These are phyloP conservation scores for Thielaviopsis cerberus DNA, from an alignment of 2,329 filamentous ascomycete species.

Conservation along the genomic window DNA sequence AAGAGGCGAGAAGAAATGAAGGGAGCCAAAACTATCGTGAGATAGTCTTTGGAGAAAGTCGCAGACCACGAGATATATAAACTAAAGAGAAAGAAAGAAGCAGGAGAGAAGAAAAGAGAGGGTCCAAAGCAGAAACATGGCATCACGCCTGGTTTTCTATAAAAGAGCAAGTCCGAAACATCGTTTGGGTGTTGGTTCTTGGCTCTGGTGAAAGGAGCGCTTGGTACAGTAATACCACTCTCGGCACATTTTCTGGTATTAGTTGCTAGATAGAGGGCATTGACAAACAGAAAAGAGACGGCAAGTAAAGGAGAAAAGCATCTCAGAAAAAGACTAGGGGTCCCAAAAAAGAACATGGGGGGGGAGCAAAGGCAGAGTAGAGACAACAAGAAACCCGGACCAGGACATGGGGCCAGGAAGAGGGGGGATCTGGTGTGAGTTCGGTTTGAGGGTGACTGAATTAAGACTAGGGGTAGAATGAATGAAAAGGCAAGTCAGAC, in stretches of 20 bases:
- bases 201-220: neutral
- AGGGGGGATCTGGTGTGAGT: neutral
- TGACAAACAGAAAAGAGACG: neutral
- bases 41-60: conserved; percentile 2
- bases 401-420: neutral
- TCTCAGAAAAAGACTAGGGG: neutral
- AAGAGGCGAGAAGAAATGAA: neutral
- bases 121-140: conserved; percentile 5
- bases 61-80: conserved; percentile 12
- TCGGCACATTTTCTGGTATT: neutral
- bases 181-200: neutral
- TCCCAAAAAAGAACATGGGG: too few species aligned
- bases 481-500: neutral
- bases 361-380: too few species aligned
- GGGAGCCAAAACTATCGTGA: neutral
- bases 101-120: conserved; percentile 7
- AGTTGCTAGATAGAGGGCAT: neutral
- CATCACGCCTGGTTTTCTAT: neutral
- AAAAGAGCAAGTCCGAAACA: neutral
- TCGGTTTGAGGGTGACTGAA: neutral
- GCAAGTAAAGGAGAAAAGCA: neutral
- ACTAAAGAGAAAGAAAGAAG: conserved; percentile 12
- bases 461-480: neutral
- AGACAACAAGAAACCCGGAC: too few species aligned
- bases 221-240: neutral